Conservation (phyloP, 23 red algal genomes). For the Chondrus crispus region DNA sequence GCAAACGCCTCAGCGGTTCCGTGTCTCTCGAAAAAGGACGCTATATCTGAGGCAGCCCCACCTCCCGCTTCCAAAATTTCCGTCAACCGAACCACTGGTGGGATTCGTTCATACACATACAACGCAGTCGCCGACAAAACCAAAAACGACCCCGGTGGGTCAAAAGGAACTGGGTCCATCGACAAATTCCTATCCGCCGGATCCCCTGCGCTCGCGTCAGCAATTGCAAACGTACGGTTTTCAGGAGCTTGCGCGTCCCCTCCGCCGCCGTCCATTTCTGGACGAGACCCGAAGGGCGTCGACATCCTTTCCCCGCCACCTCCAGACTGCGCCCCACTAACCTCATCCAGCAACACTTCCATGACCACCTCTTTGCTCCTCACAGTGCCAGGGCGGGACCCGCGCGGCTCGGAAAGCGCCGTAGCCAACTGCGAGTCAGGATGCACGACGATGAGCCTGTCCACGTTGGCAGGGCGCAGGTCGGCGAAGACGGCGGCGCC, state of each 20-base stretch:
- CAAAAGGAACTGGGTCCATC: too few relatives aligned
- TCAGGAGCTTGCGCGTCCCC: constrained; percentile 2
- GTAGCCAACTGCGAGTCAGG: constrained; percentile 24
- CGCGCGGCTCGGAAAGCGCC: not conserved
- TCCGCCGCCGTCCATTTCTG: not conserved
- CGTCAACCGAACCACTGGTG: constrained; percentile 47
- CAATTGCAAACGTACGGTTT: constrained; percentile 48
- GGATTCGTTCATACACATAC: constrained; percentile 54
- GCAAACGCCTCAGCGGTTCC: constrained; percentile 74
- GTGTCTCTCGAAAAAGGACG: constrained; percentile 66
- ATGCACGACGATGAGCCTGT: constrained; percentile 29
- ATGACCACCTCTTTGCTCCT: constrained; percentile 40
- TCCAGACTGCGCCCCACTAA: too few relatives aligned
- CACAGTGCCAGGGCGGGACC: not conserved
- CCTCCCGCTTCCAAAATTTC: constrained; percentile 28
- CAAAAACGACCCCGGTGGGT: constrained; percentile 45
- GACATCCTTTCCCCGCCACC: too few relatives aligned
- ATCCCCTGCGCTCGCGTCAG: not conserved
- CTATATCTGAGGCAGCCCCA: constrained; percentile 8
- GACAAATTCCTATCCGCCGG: too few relatives aligned
- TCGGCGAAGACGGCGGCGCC: constrained; percentile 47
- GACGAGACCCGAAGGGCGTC: too few relatives aligned
- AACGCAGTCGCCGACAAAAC: constrained; percentile 60
- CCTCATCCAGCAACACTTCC: constrained; percentile 1
- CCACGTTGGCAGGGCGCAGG: constrained; percentile 19